A percentile compares a stretch with the other conserved stretches of the same genome.
Conservation (phyloP, 2,329 filamentous ascomycete genomes). For the Pseudogymnoascus verrucosus region DNA sequence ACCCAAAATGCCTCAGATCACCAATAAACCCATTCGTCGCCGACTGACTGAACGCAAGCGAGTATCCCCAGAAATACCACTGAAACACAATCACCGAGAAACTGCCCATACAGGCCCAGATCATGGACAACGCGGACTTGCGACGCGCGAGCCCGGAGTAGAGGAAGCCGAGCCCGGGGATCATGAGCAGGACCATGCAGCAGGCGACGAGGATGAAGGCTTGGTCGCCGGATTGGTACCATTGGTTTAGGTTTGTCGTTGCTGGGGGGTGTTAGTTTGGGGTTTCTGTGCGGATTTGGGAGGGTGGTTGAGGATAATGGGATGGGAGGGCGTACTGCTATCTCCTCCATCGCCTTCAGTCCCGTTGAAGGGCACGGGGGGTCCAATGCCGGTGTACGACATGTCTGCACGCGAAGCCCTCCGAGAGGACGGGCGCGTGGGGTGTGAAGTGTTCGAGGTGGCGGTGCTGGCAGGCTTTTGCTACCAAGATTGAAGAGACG, state of each 20-base stretch:
- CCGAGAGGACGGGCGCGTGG: background rate
- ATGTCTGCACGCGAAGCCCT: background rate
- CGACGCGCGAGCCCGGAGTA: constrained; percentile 96
- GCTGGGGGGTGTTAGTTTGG: constrained; percentile 46
- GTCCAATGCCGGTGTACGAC: constrained; percentile 34
- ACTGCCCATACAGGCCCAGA: constrained; percentile 95
- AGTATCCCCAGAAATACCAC: constrained; percentile 99
- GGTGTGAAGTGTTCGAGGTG: background rate
- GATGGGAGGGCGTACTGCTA: constrained; percentile 26
- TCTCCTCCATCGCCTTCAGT: constrained; percentile 35
- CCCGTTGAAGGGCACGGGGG: constrained; percentile 55
- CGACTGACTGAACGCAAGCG: constrained; percentile 76
- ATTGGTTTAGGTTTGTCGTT: constrained; percentile 86
- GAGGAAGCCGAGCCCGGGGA: constrained; percentile 92
- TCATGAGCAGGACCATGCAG: constrained; percentile 93
- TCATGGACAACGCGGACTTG: constrained; percentile 94
- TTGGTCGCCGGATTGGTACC: constrained; percentile 85
- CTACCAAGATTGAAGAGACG: too few relatives aligned
- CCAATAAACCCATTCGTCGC: constrained; percentile 88
- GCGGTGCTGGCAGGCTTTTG: too few relatives aligned
- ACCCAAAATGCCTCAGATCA: constrained; percentile 78
- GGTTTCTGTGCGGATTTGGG: background rate
- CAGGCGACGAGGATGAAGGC: constrained; percentile 85
- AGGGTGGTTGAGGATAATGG: background rate
- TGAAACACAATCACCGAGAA: constrained; percentile 89